Evolutionary conservation across 495 filamentous ascomycete species (phyloP).

Genomic region (Thermothielavioides terrestris): DNA sequence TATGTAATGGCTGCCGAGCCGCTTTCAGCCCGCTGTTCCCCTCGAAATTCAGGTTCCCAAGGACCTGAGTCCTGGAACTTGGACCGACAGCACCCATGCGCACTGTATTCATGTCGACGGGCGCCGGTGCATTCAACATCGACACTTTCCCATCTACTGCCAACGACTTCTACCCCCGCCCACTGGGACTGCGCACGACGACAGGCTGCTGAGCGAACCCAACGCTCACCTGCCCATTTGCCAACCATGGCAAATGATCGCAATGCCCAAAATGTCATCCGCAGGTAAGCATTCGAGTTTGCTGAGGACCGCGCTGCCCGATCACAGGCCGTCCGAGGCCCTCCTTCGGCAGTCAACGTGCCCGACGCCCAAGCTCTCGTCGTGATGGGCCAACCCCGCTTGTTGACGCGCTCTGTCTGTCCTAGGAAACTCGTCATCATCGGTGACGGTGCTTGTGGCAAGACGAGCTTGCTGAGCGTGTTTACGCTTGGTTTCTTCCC

Average conservation of each 20-base stretch:
- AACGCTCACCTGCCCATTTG: constrained; percentile 10
- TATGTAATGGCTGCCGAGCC: constrained; percentile 16
- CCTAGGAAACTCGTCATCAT: constrained; percentile 98
- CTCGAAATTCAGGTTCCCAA: constrained; percentile 26
- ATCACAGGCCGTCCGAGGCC: neutral
- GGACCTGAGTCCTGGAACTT: constrained; percentile 1
- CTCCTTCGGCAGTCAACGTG: neutral
- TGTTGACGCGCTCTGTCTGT: constrained; percentile 4
- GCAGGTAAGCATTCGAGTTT: constrained; percentile 20
- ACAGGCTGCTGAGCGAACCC: constrained; percentile 10
- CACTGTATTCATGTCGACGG: constrained; percentile 1
- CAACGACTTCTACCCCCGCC: neutral
- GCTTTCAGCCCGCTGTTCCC: constrained; percentile 23
- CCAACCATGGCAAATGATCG: constrained; percentile 22
- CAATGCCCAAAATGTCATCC: constrained; percentile 27
- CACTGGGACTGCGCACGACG: constrained; percentile 6
- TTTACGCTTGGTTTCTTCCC: constrained; percentile 98
- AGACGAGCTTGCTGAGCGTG: constrained; percentile 94
- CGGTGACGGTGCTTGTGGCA: constrained; percentile 96
- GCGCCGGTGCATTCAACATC: neutral
- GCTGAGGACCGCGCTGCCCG: neutral
- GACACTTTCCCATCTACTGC: neutral
- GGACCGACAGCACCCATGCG: neutral
- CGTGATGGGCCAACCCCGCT: neutral
- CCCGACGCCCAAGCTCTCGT: neutral